Conservation (phyloP, 2,329 filamentous ascomycete genomes). For the Claviceps purpurea region DNA sequence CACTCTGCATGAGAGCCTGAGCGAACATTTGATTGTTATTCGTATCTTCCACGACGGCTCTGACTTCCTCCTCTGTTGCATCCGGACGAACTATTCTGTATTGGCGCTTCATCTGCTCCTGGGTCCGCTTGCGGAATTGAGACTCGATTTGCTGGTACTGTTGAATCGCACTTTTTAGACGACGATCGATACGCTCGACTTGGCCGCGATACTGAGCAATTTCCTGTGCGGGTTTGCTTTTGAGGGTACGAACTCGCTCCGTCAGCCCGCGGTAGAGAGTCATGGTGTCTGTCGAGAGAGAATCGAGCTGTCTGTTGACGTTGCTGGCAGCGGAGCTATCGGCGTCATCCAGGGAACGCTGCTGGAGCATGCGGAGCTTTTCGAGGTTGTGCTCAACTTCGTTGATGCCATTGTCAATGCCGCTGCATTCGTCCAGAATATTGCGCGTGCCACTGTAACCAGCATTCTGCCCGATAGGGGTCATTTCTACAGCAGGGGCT, state of each 20-base stretch:
- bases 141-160: slow-evolving; percentile 71
- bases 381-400: slow-evolving; percentile 59
- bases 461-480: slow-evolving; percentile 43
- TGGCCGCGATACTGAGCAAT: slow-evolving; percentile 64
- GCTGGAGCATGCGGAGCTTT: slow-evolving; percentile 58
- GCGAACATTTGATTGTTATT: slow-evolving; percentile 79
- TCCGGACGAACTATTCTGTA: slow-evolving; percentile 82
- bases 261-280: slow-evolving; percentile 66
- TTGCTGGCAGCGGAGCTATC: slow-evolving; percentile 56
- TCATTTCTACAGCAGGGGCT: slow-evolving; percentile 56
- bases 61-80: slow-evolving; percentile 65
- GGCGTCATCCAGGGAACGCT: slow-evolving; percentile 58
- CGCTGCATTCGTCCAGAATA: slow-evolving; percentile 72
- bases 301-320: slow-evolving; percentile 56
- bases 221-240: slow-evolving; percentile 64
- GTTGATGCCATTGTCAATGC: slow-evolving; percentile 66
- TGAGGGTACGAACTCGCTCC: slow-evolving; percentile 67
- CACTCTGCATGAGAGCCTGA: slow-evolving; percentile 71
- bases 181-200: slow-evolving; percentile 66
- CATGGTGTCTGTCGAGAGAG: slow-evolving; percentile 68
- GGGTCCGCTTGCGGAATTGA: slow-evolving; percentile 64
- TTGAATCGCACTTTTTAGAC: slow-evolving; percentile 68
- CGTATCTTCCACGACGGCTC: slow-evolving; percentile 56
- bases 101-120: slow-evolving; percentile 76
- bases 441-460: slow-evolving; percentile 41